Base-by-base conservation (phyloP, 805 yeast genomes). In the Hanseniaspora singularis region DNA sequence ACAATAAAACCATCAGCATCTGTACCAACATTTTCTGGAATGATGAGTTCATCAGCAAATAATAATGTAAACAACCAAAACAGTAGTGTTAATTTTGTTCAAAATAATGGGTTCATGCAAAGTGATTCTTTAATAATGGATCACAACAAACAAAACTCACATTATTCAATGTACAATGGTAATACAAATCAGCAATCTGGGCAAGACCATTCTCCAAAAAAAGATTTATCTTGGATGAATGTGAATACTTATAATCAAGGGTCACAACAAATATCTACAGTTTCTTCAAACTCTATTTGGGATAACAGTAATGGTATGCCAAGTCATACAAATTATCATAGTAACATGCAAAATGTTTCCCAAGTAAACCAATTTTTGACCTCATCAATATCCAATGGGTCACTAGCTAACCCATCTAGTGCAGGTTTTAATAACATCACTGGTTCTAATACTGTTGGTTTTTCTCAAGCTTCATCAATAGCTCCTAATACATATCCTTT, bases 141-240 rank as follows among this genome's bases (percentile, higher is more conserved):
- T 11, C 38, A 33, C 19, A 33, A 20, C 5, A 33, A 20, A 7
- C 6, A 18, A 4, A 11, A 7, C 12, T 20, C 38, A 10, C n/a
- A n/a, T n/a, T 33, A 8, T 7, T 3, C 15, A 11, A 12, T 33
- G 26, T 33, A 20, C n/a, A n/a, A 22, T 23, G 14, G 30, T 6
- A 24, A 12, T 6, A 36, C n/a, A n/a, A n/a, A n/a, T n/a, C n/a
- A n/a, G n/a, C n/a, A n/a, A n/a, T n/a, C n/a, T n/a, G n/a, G n/a
- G n/a, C n/a, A n/a, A n/a, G n/a, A n/a, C n/a, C n/a, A n/a, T n/a
- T 15, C 45, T 10, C 48, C 48, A 14, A 34, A 33, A 9, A 44
- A 44, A 23, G 32, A 36, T 14, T 14, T 33, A 20, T 22, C 33
- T n/a, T 41, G 38, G 46, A 27, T 26, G 38, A 24, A 36, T 14